phyloP scores from a whole-genome alignment of 768 basidiomycete genomes.

The Cystobasidium tubakii region DNA sequence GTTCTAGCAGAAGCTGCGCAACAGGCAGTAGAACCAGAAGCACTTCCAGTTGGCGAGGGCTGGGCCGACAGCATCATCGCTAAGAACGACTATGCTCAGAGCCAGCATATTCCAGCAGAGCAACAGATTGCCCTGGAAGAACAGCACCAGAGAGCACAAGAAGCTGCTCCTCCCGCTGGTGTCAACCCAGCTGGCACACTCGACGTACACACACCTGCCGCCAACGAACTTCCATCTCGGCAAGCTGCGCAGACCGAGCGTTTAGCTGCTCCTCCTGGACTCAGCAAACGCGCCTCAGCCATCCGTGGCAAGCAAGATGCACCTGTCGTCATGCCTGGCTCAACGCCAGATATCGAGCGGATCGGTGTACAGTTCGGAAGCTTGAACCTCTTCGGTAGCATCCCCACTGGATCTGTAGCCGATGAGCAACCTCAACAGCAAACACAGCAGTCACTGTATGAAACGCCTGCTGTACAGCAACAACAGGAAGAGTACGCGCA shows the following conservation, averaged over 20 bases:
- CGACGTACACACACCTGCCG: conserved; percentile 36
- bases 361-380: conserved; percentile 25
- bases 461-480: conserved; percentile 5
- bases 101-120: not conserved
- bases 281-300: not conserved
- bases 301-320: conserved; percentile 19
- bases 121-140: conserved; percentile 32
- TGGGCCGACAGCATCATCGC: conserved; percentile 44
- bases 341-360: not conserved
- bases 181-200: conserved; percentile 42
- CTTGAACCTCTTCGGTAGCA: conserved; percentile 18
- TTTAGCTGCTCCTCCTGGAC: not conserved
- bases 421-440: conserved; percentile 16
- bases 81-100: conserved; percentile 11
- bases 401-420: not conserved
- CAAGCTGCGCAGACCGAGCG: not conserved
- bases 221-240: not conserved
- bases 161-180: conserved; percentile 31
- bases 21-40: not conserved
- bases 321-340: conserved; percentile 27
- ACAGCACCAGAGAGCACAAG: conserved; percentile 43
- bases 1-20: conserved; percentile 20
- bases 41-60: conserved; percentile 43
- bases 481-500: not conserved
- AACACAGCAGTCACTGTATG: not conserved